Percentiles rank a stretch among this genome's conserved stretches.
Conservation (phyloP, 106 monocot genomes). For the Dendrobium huoshanense region DNA sequence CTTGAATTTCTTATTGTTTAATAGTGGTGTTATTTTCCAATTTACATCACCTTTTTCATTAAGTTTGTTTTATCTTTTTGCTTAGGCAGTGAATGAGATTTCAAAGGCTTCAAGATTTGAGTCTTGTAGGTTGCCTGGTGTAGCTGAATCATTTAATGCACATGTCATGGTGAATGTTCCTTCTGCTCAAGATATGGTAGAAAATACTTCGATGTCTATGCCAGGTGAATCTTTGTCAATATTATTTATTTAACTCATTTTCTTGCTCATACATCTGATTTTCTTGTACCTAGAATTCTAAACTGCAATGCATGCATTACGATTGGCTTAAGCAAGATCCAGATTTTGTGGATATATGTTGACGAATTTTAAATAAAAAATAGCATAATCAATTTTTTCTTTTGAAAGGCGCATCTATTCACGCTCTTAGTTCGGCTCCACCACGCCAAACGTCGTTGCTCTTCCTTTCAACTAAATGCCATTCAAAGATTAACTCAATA, state of each 20-base stretch:
- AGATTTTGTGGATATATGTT: not conserved
- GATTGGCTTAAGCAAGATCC: not conserved
- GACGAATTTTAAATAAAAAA: too few relatives aligned
- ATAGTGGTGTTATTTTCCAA: not conserved
- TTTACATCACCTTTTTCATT: not conserved
- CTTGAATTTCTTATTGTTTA: not conserved
- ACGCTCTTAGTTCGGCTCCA: too few relatives aligned
- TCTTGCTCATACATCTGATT: not conserved
- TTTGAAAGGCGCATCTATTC: too few relatives aligned
- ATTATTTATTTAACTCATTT: not conserved
- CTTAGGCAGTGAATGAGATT: constrained; percentile 81
- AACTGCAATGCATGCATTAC: not conserved
- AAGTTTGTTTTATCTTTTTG: constrained; percentile 1
- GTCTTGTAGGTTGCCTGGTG: constrained; percentile 30
- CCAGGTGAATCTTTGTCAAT: constrained; percentile 4
- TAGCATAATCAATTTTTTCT: too few relatives aligned
- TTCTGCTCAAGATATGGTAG: constrained; percentile 5
- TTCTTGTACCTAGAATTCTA: not conserved
- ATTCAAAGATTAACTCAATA: too few relatives aligned
- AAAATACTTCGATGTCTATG: not conserved
- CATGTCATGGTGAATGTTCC: constrained; percentile 27
- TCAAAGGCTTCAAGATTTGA: constrained; percentile 59
- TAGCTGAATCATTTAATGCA: constrained; percentile 37
- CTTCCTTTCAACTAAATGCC: too few relatives aligned
- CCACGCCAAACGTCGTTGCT: too few relatives aligned